Evolutionary conservation across 257 asterid species (phyloP).

Genomic region (Phtheirospermum japonicum): DNA sequence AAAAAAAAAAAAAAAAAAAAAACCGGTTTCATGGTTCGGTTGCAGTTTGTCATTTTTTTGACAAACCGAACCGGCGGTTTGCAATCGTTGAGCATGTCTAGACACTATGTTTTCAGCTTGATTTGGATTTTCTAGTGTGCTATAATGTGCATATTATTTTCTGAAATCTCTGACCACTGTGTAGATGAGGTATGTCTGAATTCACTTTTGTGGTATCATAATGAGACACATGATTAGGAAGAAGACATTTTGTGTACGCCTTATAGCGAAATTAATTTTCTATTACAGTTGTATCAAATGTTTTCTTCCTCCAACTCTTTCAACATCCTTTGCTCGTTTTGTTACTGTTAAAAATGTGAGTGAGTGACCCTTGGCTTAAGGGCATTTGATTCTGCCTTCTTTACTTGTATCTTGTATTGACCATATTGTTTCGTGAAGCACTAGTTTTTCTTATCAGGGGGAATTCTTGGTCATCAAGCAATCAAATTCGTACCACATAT

Average conservation of each 20-base stretch:
- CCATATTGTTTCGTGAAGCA: neutral
- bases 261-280: neutral
- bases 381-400: neutral
- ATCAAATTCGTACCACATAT: conserved; percentile 10
- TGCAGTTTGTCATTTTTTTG: too few relatives aligned
- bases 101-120: too few relatives aligned
- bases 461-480: conserved; percentile 17
- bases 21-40: too few relatives aligned
- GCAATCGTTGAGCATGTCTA: too few relatives aligned
- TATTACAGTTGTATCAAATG: neutral
- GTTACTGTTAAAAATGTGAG: conserved; percentile 1
- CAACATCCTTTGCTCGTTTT: conserved; percentile 5
- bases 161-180: neutral
- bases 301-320: conserved; percentile 7
- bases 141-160: neutral
- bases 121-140: too few relatives aligned
- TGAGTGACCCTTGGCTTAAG: conserved; percentile 4
- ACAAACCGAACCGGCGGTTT: too few relatives aligned
- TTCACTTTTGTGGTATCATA: conserved; percentile 11
- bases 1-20: too few relatives aligned
- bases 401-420: conserved; percentile 13
- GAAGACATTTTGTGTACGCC: neutral
- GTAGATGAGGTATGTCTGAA: neutral
- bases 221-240: conserved; percentile 8
- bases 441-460: conserved; percentile 20